Conservation (phyloP, 2,329 filamentous ascomycete species). For the Colletotrichum sojae region DNA sequence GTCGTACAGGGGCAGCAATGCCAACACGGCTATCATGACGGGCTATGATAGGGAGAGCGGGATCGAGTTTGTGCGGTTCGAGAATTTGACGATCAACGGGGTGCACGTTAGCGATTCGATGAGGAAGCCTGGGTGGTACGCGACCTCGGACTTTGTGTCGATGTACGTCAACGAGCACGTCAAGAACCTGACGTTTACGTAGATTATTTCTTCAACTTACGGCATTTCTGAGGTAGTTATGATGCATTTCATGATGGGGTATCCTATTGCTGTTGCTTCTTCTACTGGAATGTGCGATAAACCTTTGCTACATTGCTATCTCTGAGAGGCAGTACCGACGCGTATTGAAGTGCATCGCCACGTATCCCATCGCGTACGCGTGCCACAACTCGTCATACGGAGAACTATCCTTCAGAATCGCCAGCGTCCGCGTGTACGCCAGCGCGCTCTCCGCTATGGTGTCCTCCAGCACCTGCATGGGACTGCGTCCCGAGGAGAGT, state of each 20-base stretch:
- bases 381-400: conserved; percentile 44
- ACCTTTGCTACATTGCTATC: conserved; percentile 7
- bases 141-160: conserved; percentile 26
- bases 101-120: conserved; percentile 43
- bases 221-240: too few species aligned
- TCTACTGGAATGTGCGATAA: background rate
- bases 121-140: conserved; percentile 37
- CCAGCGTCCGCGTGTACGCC: conserved; percentile 40
- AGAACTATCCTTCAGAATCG: conserved; percentile 42
- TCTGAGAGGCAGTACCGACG: conserved; percentile 39
- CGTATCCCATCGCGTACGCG: conserved; percentile 46
- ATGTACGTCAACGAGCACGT: conserved; percentile 44
- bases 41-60: conserved; percentile 33
- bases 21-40: conserved; percentile 42
- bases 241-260: too few species aligned
- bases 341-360: conserved; percentile 42
- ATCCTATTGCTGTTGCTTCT: background rate
- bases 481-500: background rate
- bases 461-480: conserved; percentile 17
- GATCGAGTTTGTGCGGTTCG: conserved; percentile 44
- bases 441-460: conserved; percentile 34
- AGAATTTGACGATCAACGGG: conserved; percentile 45
- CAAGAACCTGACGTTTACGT: conserved; percentile 29
- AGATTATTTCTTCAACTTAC: too few species aligned
- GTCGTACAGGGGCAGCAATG: conserved; percentile 31